Evolutionary conservation across 305 asterid genomes (phyloP).

Genomic region (Fraxinus floribunda): DNA sequence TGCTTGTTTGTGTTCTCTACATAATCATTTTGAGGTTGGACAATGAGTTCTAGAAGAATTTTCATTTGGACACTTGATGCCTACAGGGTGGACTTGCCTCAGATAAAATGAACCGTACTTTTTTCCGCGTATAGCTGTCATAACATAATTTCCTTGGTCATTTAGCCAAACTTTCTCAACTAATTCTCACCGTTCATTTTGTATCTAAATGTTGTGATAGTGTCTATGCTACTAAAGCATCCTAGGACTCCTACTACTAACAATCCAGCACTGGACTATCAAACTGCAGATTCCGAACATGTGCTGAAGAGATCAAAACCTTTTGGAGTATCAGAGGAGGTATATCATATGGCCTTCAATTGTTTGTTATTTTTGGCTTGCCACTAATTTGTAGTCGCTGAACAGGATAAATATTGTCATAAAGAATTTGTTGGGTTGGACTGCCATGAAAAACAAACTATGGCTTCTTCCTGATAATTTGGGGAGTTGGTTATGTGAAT

Average conservation of each 20-base stretch:
- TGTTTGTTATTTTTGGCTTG: slow-evolving; percentile 4
- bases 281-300: slow-evolving; percentile 65
- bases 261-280: slow-evolving; percentile 55
- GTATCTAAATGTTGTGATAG: slow-evolving; percentile 36
- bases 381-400: slow-evolving; percentile 12
- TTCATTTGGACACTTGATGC: not conserved
- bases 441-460: not conserved
- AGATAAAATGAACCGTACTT: not conserved
- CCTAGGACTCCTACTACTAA: slow-evolving; percentile 64
- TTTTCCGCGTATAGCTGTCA: not conserved
- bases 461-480: not conserved
- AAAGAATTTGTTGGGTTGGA: slow-evolving; percentile 3
- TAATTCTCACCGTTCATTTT: slow-evolving; percentile 24
- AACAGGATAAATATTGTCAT: slow-evolving; percentile 5
- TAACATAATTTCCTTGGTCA: slow-evolving; percentile 12
- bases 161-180: slow-evolving; percentile 21
- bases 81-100: not conserved
- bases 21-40: not conserved
- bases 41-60: not conserved
- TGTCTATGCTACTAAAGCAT: slow-evolving; percentile 49
- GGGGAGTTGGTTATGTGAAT: not conserved
- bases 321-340: slow-evolving; percentile 56
- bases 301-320: slow-evolving; percentile 53
- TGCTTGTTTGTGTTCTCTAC: not conserved
- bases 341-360: slow-evolving; percentile 22